These are phyloP conservation scores for Penium margaritaceum DNA, from an alignment of 139 green algal genomes.

Conservation along the genomic window DNA sequence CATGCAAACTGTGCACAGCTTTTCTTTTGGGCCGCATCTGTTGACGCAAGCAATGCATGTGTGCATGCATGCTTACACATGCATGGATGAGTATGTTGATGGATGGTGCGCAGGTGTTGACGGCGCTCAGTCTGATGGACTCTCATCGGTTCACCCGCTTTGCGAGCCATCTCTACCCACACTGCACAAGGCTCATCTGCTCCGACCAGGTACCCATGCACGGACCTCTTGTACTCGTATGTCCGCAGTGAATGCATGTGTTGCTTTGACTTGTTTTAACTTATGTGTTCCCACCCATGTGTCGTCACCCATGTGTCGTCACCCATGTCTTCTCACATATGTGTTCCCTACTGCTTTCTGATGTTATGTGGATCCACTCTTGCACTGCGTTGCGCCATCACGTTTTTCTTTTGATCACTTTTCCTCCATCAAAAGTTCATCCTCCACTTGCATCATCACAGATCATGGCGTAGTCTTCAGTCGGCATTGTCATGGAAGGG, in stretches of 20 bases:
- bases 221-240: not conserved
- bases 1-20: not conserved
- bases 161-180: slow-evolving; percentile 15
- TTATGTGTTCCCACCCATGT: not conserved
- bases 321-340: not conserved
- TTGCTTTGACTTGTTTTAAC: not conserved
- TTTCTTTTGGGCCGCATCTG: not conserved
- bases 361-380: not conserved
- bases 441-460: too few species aligned
- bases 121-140: slow-evolving; percentile 11
- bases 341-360: not conserved
- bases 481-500: too few species aligned
- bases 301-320: not conserved
- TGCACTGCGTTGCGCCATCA: too few species aligned
- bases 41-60: not conserved
- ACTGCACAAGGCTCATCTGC: slow-evolving; percentile 34
- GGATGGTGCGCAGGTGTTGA: slow-evolving; percentile 7
- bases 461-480: too few species aligned
- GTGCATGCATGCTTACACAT: not conserved
- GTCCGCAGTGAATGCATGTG: not conserved
- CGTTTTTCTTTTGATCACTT: too few species aligned
- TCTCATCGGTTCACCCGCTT: not conserved
- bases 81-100: not conserved
- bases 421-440: too few species aligned
- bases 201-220: slow-evolving; percentile 30